Base-by-base conservation (phyloP, 1,139 yeast genomes). In the Debaryomyces subglobosus region DNA sequence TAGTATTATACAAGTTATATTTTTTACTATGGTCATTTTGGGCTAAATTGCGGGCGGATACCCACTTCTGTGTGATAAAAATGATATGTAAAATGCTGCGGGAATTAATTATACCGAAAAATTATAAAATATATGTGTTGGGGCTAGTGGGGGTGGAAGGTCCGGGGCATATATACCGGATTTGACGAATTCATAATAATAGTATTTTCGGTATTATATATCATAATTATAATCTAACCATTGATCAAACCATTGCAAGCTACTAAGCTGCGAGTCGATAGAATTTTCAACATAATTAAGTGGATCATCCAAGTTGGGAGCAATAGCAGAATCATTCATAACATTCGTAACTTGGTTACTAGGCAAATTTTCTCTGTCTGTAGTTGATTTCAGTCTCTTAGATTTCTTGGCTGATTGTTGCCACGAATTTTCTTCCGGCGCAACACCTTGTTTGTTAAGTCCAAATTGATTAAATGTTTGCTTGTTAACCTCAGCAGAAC, bases 161-260 rank as follows among this genome's bases (percentile, higher is more conserved):
- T 20, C 20, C n/a, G 38, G 38, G 25, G 38, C 15, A 35, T 20
- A n/a, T 12, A 35, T 21, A n/a, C 38, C 38, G 35, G 21, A 8
- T 21, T 15, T 39, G 29, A 29, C 3, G n/a, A n/a, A 12, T 2
- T 39, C 4, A 27, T 10, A 27, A 30, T 5, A 9, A 25, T 16
- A 29, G 7, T 39, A 30, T 18, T 6, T 16, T 16, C 4, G 4
- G 3, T 7, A 16, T 40, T 49, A 57, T n/a, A 56, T 44, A 35
- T 67, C 68, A 47, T 60, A 57, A 40, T 61, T 58, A 46, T 67
- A 64, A 47, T 70, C 75, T 33, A 71, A 56, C 79, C 79, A 75
- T 55, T 79, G 81, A 56, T 81, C 84, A 53, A 81, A 81, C 86
- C 86, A 81, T 53, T 73, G 78, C 47, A 81, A 60, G 52, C 77